Evolutionary conservation across 139 green algal species (phyloP), one percentile per base, ranked within the genome.

Genomic region (Haematococcus lacustris): DNA sequence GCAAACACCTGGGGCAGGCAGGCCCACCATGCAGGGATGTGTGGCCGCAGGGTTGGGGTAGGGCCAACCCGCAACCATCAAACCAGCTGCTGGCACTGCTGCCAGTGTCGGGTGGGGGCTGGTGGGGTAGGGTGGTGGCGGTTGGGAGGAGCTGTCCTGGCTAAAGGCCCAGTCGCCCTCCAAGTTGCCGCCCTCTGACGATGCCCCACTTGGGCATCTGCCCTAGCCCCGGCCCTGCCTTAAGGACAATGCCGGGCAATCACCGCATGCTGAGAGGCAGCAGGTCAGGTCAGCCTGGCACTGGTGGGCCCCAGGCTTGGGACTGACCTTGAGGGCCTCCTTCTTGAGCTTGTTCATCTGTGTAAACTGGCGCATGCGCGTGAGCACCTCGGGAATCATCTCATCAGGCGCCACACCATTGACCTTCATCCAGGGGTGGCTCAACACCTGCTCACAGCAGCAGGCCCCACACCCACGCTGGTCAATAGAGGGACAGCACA

Each of bases 271-370:
- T 9, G 9, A 9, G 9, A 17, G 43, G 9, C 9, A 17, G 17
- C 43, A 53, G 9, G 9, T 9, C 17, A 9, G 9, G 43, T 17
- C 43, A 53, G 9, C 17, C 9, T 9, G 9, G 17, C 9, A 53
- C 43, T 28, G 9, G 43, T 17, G 43, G 43, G 9, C 43, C 57
- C 28, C 28, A 13, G 23, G 32, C 13, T 37, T 13, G 9, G 57
- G 9, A 59, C 73, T 74, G 25, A 92, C 82, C 79, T 94, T 90
- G 73, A 98, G 83, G 7, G 91, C 94, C 78, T 93, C 81, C 66
- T 94, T 93, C 88, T 98, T 97, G 38, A 98, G 84, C 77, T 93
- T 93, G 87, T 98, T 97, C 88, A 97, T 94, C 64, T 70, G 75
- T 0, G 69, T 83, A 73, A 83, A 83, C 51, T 92, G 83, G 39